Base-by-base conservation (phyloP, 495 filamentous ascomycete genomes). In the Aspergillus leporis region DNA sequence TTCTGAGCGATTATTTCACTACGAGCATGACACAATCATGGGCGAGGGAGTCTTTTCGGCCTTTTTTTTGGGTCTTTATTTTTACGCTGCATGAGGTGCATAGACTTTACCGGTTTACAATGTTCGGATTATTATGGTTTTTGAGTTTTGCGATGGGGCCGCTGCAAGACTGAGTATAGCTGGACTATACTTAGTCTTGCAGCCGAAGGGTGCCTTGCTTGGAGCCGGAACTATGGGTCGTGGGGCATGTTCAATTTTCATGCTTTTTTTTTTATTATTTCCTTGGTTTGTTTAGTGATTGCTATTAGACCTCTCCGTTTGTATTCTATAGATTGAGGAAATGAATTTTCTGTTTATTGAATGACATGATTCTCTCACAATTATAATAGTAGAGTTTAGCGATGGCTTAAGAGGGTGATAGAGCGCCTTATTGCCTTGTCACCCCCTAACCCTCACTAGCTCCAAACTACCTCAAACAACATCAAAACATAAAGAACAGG, bases 141-240 rank as follows among this genome's bases (percentile, higher is more conserved):
- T 22, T 52, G 50, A 13, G 31, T 52, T 52, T 52, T 16, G 13
- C 38, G 10, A 53, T 53, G 51, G 51, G 51, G 51, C 32, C 10
- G 51, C 61, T 63, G 63, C 46, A 53, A 31, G 36, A 51, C 63
- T 55, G 38, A 43, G 49, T 55, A 41, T 62, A 64, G 55, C 51
- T 53, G 51, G 51, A 10, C 38, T 53, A 21, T 53, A 23, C 32
- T 41, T 53, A 53, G 51, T 53, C 12, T 41, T 53, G 34, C 51
- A 25, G 51, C 51, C 32, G 34, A 19, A 36, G 31, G 22, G 50
- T 52, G 50, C 50, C 51, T 53, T 41, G 51, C 51, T 53, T 53
- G 21, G 19, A 41, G 34, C 38, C 22, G 32, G 38, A 40, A 53
- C n/a, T 53, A 52, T 53, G 51, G 51, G 28, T 19, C 51, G 34